Evolutionary conservation across 176 grass and related monocot species (phyloP), one percentile per base, ranked within the genome.

Genomic region (Rhynchospora breviuscula): DNA sequence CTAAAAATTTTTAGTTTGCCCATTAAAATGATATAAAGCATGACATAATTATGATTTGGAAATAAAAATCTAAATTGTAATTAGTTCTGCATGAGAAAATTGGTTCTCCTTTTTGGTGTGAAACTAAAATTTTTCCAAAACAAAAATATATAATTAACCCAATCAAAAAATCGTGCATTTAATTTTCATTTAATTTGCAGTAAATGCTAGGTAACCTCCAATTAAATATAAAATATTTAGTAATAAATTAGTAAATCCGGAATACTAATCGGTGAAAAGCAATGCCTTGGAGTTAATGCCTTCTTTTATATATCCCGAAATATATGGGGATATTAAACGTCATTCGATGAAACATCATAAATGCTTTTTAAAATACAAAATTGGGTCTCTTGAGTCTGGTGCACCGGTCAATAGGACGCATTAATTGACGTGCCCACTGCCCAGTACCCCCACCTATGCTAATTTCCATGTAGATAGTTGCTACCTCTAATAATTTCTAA

Each of bases 381-480:
- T 75, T 75, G 68, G 19, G 3, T 40, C 35, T 53, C 71, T 75
- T 75, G 71, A 75, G 21, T 26, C 71, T 75, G 48, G 71, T 75
- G 69, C 71, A 53, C 71, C 47, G 19, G 46, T 75, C 70, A 74
- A 48, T 6, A 51, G 70, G 13, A 25, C 19, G 71, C 45, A 75
- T 75, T 75, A 53, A 75, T 75, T 75, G 71, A 49, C 35, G 35
- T 40, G 35, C 35, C 35, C 35, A 8, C 11, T 46, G 18, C 68
- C 40, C n/a, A n/a, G n/a, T n/a, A n/a, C n/a, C n/a, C n/a, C n/a
- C 15, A 72, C n/a, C 48, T 11, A 48, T 72, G n/a, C 67, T 21
- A 21, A 46, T 71, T 21, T 71, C 3, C 18, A 71, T 9, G 63
- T 13, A 66, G 67, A 43, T 71, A 47, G 19, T 19, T 49, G 18